These are phyloP conservation scores for Camelina hispida DNA, from an alignment of 345 rosid genomes.

Conservation along the genomic window DNA sequence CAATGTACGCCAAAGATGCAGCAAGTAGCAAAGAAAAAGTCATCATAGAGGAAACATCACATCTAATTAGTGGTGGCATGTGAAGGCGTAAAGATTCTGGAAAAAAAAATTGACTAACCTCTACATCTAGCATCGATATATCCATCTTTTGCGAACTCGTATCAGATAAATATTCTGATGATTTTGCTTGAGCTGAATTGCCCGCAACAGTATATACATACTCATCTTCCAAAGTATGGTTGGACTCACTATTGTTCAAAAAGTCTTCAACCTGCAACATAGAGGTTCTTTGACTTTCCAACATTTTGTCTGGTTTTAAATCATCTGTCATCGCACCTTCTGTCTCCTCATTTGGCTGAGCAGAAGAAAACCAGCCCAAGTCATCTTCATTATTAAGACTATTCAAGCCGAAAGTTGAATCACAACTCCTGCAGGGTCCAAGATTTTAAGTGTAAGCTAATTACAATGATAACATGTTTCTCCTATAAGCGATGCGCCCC, in stretches of 20 bases:
- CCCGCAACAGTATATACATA: conserved; percentile 37
- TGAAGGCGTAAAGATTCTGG: conserved; percentile 5
- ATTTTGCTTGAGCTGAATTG: conserved; percentile 44
- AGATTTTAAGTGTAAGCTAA: conserved; percentile 33
- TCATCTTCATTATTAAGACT: conserved; percentile 69
- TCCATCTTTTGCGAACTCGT: conserved; percentile 45
- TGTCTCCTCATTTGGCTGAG: conserved; percentile 58
- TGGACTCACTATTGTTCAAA: conserved; percentile 47
- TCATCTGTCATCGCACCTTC: conserved; percentile 54
- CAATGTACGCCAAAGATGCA: not conserved
- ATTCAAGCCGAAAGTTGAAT: conserved; percentile 75
- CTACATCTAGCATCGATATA: conserved; percentile 45
- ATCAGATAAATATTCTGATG: conserved; percentile 25
- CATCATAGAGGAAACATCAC: conserved; percentile 19
- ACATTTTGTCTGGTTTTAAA: conserved; percentile 48
- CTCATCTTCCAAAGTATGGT: conserved; percentile 44
- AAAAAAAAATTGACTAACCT: conserved; percentile 51
- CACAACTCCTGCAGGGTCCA: conserved; percentile 69
- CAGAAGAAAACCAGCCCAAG: conserved; percentile 72
- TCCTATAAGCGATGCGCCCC: conserved; percentile 4
- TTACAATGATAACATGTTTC: conserved; percentile 1
- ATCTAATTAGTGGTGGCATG: conserved; percentile 3
- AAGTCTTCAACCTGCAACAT: conserved; percentile 46
- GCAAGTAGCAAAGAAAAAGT: conserved; percentile 20
- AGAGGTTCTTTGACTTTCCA: conserved; percentile 50